phyloP scores from a whole-genome alignment of 148 eudicot genomes.

The Rhododendron henanense region DNA sequence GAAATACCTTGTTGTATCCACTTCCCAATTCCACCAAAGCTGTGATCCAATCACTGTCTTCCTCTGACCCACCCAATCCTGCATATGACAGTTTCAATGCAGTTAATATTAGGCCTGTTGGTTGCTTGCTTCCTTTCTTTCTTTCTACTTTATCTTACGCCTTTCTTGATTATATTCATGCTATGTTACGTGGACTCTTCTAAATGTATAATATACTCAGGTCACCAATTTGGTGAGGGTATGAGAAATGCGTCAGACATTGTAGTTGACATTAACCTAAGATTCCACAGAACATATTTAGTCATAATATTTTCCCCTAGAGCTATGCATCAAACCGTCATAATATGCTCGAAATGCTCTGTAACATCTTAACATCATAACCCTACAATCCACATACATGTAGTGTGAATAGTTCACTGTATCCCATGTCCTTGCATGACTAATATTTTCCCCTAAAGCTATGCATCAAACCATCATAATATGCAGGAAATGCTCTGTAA shows the following conservation, averaged over 20 bases:
- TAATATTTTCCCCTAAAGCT: background rate
- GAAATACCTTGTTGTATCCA: conserved; percentile 60
- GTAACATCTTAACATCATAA: background rate
- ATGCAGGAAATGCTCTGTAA: background rate
- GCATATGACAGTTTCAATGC: background rate
- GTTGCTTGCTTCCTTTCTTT: background rate
- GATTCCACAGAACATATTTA: background rate
- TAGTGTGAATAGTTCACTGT: background rate
- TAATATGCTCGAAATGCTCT: background rate
- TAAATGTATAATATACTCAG: background rate
- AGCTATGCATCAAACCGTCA: background rate
- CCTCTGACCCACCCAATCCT: conserved; percentile 99
- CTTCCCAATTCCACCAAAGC: conserved; percentile 99
- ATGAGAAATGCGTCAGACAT: background rate
- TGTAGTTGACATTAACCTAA: background rate
- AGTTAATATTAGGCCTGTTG: background rate
- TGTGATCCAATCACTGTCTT: conserved; percentile 93
- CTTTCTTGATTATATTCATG: background rate
- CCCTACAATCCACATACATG: background rate
- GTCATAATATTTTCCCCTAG: background rate
- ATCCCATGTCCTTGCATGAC: background rate
- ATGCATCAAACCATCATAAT: background rate
- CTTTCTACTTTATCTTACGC: background rate
- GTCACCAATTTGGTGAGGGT: background rate
- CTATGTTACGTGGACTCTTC: background rate